Percentiles rank a stretch among this genome's conserved stretches.
These are phyloP conservation scores for Pseudoscleropodium purum DNA, from an alignment of 225 moss, liverwort and hornwort species.

Conservation along the genomic window DNA sequence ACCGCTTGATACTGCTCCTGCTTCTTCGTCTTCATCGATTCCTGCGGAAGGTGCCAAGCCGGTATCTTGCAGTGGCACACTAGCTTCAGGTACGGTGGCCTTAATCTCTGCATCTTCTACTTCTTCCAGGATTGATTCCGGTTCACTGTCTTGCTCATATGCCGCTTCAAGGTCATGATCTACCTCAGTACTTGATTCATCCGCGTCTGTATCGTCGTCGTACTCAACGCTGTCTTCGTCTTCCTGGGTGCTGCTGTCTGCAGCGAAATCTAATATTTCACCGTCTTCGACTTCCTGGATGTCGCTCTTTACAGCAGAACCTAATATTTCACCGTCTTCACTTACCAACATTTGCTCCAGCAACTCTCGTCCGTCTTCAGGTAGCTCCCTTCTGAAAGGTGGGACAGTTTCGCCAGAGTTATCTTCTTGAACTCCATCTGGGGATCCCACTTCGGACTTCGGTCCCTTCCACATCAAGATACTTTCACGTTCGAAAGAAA, in stretches of 20 bases:
- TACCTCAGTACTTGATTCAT: background rate
- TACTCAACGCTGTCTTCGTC: background rate
- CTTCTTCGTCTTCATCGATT: background rate
- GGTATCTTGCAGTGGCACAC: background rate
- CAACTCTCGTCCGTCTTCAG: slow-evolving; percentile 31
- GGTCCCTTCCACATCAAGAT: slow-evolving; percentile 77
- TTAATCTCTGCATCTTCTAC: slow-evolving; percentile 1
- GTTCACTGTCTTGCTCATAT: background rate
- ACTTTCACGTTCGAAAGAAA: slow-evolving; percentile 86
- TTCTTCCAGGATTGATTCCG: background rate
- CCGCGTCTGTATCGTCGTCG: background rate
- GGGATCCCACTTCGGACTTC: background rate
- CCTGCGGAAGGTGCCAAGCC: background rate
- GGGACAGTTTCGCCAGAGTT: slow-evolving; percentile 3
- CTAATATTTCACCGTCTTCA: background rate
- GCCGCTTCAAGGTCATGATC: background rate
- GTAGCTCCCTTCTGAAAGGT: slow-evolving; percentile 9
- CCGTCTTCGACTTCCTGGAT: background rate
- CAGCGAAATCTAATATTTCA: background rate
- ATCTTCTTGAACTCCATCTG: slow-evolving; percentile 13
- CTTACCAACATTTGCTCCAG: slow-evolving; percentile 21
- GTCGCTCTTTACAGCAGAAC: background rate
- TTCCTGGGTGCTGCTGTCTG: background rate
- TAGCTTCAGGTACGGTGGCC: background rate
- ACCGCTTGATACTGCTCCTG: background rate